Evolutionary conservation across 768 basidiomycete species (phyloP).

Genomic region (Fibroporia radiculosa): DNA sequence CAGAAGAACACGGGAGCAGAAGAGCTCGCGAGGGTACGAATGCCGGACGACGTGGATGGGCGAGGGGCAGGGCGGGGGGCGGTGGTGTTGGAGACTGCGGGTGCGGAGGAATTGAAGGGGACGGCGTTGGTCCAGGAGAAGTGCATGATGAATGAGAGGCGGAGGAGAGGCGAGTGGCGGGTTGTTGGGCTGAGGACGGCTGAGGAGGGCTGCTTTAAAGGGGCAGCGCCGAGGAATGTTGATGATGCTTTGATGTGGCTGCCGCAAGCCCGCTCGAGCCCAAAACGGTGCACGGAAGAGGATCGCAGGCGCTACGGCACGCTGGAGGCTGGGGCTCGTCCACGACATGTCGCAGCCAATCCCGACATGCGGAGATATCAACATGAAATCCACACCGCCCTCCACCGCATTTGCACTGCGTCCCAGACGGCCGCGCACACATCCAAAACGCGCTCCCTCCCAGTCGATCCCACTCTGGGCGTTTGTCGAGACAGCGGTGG

Average conservation of each 20-base stretch:
- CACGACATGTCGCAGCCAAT: neutral
- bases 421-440: too few species aligned
- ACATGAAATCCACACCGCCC: neutral
- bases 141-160: conserved; percentile 9
- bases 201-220: neutral
- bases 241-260: neutral
- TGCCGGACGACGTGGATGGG: conserved; percentile 5
- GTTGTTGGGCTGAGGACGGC: neutral
- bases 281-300: too few species aligned
- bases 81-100: conserved; percentile 5
- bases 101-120: conserved; percentile 4
- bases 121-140: neutral
- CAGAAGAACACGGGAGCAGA: conserved; percentile 18
- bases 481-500: neutral
- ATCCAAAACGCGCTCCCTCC: neutral
- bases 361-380: neutral
- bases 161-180: neutral
- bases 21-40: conserved; percentile 12
- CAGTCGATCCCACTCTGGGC: neutral
- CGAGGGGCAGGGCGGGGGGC: conserved; percentile 3
- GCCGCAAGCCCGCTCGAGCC: neutral
- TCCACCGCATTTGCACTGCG: too few species aligned
- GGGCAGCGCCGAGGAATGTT: neutral
- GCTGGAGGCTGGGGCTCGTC: neutral
- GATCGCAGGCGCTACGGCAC: too few species aligned